These are phyloP conservation scores for Prasinococcaceae sp. DNA, from an alignment of 139 green algal genomes.

Conservation along the genomic window DNA sequence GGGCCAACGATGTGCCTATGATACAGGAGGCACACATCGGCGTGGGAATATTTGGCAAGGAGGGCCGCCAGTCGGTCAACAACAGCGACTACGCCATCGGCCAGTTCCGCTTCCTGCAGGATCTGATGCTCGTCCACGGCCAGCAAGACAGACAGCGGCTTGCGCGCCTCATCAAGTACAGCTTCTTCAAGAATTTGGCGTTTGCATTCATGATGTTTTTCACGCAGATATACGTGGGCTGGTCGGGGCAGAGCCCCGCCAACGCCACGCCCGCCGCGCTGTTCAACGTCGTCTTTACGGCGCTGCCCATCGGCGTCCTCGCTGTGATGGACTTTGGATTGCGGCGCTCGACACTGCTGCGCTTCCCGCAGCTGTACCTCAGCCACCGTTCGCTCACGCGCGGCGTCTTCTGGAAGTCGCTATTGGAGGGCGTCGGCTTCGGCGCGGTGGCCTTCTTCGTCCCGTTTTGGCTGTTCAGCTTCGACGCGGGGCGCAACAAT, in stretches of 20 bases:
- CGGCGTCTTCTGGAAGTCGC: neutral
- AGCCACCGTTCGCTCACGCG: neutral
- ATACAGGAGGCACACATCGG: conserved; percentile 36
- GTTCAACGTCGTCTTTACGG: neutral
- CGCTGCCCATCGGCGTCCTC: neutral
- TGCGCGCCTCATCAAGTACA: conserved; percentile 22
- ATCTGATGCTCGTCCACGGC: conserved; percentile 49
- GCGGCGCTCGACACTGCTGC: neutral
- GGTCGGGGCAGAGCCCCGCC: neutral
- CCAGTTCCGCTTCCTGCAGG: conserved; percentile 26
- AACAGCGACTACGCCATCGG: conserved; percentile 33
- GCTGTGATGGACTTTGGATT: neutral
- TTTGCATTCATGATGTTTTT: neutral
- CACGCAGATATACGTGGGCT: neutral
- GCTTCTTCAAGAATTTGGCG: conserved; percentile 26
- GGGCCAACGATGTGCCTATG: conserved; percentile 39
- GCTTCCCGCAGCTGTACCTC: neutral
- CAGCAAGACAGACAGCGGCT: conserved; percentile 57
- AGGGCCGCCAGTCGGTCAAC: conserved; percentile 32
- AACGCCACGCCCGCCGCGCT: neutral
- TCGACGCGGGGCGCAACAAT: no score
- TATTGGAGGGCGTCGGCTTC: no score
- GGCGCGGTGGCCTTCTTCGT: no score
- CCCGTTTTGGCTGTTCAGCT: no score
- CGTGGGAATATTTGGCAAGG: conserved; percentile 31